These are phyloP conservation scores for Colletotrichum cuscutae DNA, from an alignment of 2,329 filamentous ascomycete species.

Conservation along the genomic window DNA sequence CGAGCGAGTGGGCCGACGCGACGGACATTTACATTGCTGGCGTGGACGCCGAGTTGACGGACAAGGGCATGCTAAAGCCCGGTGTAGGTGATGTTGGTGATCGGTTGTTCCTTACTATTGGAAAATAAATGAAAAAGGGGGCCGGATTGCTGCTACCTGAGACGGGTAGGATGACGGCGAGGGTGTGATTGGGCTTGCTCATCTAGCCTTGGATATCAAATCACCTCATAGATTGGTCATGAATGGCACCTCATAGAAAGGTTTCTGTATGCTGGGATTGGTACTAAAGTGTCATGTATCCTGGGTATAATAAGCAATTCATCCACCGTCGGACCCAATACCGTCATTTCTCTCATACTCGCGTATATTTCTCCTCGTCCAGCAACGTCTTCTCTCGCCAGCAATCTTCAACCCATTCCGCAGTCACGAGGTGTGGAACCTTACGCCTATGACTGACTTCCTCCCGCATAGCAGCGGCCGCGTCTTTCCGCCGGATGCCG, in stretches of 20 bases:
- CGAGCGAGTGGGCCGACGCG: conserved; percentile 80
- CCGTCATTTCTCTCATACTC: conserved; percentile 37
- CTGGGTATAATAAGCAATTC: neutral
- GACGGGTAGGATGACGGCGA: too few relatives aligned
- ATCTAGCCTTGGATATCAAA: neutral
- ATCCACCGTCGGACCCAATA: neutral
- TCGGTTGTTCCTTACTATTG: conserved; percentile 86
- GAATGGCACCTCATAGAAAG: conserved; percentile 11
- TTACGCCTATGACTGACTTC: conserved; percentile 43
- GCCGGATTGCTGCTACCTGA: neutral
- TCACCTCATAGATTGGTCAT: neutral
- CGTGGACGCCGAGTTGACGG: conserved; percentile 78
- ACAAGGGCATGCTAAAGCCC: conserved; percentile 89
- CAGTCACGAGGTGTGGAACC: conserved; percentile 76
- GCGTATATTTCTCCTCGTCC: conserved; percentile 76
- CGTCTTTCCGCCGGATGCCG: conserved; percentile 48
- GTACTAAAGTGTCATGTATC: conserved; percentile 4
- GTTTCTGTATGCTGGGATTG: conserved; percentile 7
- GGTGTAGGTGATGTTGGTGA: conserved; percentile 93
- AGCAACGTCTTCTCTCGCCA: conserved; percentile 83
- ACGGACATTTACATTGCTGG: conserved; percentile 86
- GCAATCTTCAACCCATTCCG: conserved; percentile 80
- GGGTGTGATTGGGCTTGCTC: neutral
- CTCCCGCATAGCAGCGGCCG: conserved; percentile 54
- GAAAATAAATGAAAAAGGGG: conserved; percentile 66